Evolutionary conservation across 768 basidiomycete species (phyloP), one percentile per base, ranked within the genome.

Genomic region (Mycena maculata): DNA sequence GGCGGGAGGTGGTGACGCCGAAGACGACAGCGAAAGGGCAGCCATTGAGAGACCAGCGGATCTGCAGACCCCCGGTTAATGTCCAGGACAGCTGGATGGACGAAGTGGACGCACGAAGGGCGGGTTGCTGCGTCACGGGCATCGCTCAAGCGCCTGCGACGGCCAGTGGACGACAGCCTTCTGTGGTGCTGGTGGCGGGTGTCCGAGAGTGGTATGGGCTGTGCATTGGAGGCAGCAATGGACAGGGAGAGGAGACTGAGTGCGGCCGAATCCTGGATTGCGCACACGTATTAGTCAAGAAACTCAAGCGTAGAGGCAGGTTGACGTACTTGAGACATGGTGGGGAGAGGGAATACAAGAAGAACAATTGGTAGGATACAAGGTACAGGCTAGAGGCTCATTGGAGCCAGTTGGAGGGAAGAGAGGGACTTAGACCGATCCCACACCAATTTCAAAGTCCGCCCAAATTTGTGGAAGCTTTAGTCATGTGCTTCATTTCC

Each of bases 101-200:
- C 36, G 60, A 36, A 36, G 39, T 44, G 48, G 42, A 90, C 90
- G 83, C 78, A 94, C 92, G 87, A 87, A 57, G 91, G 91, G 55
- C 93, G 84, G 61, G 82, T 83, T 55, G 90, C 90, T 47, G 93
- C 93, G 77, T 93, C 92, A 53, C 90, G 83, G 27, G 92, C 92
- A 76, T 94, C 93, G 76, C 91, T 93, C 69, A 92, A 76, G 62
- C 93, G 82, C 71, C 93, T 85, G 74, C 88, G 87, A 77, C 91
- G 88, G 22, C 92, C 90, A 13, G 88, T 84, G 0, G 92, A 93
- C 20, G 91, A 88, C 22, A 92, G 79, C 20, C 92, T 84, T 58
- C 92, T 88, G 76, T 92, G 91, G 71, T 91, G 33, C 33, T 15
- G 58, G 61, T 20, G 15, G 61, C 41, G 56, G 33, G 59, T 15